Evolutionary conservation across 2,329 filamentous ascomycete genomes (phyloP), one percentile per base, ranked within the genome.

Genomic region (Aspergillus fischeri): DNA sequence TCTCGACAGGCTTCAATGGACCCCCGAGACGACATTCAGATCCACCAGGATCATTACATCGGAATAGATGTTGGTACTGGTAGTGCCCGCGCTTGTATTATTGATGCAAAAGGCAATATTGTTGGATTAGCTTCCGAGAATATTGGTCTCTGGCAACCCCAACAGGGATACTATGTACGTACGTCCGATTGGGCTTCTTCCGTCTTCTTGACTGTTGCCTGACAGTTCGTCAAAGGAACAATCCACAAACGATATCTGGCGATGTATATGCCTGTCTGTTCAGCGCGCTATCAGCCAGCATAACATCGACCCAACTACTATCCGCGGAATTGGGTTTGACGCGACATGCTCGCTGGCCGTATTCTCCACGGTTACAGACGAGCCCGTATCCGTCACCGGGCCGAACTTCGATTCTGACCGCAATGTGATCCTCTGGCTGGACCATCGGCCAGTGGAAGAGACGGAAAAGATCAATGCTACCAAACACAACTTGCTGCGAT

Each of bases 171-270:
- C 67, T 92, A 92, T 75, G 88, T 89, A 77, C 49, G 82, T 68
- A n/a, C n/a, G 32, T 68, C n/a, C n/a, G 38, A 50, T 7, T 41
- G 53, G 29, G 45, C 21, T 44, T n/a, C 25, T 45, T 14, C 28
- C 11, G 10, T 20, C 27, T 52, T 38, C 52, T 20, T 54, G 32
- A 61, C 58, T 58, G 51, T 54, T 52, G 29, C 25, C 54, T 59
- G 44, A 62, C 52, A 80, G 28, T 47, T 8, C 59, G 21, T 47
- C 21, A 25, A 47, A 89, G 92, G 94, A 99, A 80, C 94, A 99
- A 93, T 97, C 93, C 17, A 97, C 94, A 0, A 90, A 87, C 52
- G 91, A 99, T 74, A 99, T 99, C 70, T 99, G 94, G 94, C 83
- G 86, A 62, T 93, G 91, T 76, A 96, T 99, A 72, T 96, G 92